Evolutionary conservation across 116 monocot species (phyloP), one percentile per base, ranked within the genome.

Genomic region (Iris pallida): DNA sequence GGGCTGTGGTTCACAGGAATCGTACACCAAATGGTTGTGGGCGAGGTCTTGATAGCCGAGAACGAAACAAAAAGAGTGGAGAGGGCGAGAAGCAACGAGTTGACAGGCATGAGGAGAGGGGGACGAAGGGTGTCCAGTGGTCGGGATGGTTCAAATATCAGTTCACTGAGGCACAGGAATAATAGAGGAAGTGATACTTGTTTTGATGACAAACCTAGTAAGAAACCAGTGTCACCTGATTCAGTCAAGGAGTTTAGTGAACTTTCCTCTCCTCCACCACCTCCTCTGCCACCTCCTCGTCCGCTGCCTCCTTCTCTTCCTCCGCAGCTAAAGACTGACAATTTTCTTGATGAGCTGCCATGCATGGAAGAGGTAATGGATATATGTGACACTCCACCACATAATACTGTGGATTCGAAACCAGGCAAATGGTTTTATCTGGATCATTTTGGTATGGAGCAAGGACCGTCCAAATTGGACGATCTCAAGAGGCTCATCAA

Each of bases 351-450:
- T 70, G 80, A 81, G 40, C 66, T 71, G 49, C 45, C 80, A 51
- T 90, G 82, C n/a, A 94, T 94, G 94, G 90, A 90, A 71, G 94
- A 94, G 78, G 94, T 90, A 68, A 94, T 94, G 94, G 94, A 94
- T 63, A 94, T 94, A 61, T 94, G 88, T 57, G 85, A 90, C 70
- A 94, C 94, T 16, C 94, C 94, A 61, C 94, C 94, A 0, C 94
- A 90, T 79, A 47, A 30, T 73, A 47, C 47, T 44, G 7, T 40
- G 10, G 83, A 81, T 41, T 46, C 65, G 14, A 58, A 74, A 57
- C 51, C 61, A 40, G 94, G 90, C 10, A 90, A 81, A 72, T 94
- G 94, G 94, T 90, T 69, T 78, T 88, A 90, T 72, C 73, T 94
- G 52, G 85, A 94, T 59, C 78, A 88, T 73, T 85, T 75, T 78